Conservation (phyloP, 805 yeast species). For the Wickerhamomyces hampshirensis region DNA sequence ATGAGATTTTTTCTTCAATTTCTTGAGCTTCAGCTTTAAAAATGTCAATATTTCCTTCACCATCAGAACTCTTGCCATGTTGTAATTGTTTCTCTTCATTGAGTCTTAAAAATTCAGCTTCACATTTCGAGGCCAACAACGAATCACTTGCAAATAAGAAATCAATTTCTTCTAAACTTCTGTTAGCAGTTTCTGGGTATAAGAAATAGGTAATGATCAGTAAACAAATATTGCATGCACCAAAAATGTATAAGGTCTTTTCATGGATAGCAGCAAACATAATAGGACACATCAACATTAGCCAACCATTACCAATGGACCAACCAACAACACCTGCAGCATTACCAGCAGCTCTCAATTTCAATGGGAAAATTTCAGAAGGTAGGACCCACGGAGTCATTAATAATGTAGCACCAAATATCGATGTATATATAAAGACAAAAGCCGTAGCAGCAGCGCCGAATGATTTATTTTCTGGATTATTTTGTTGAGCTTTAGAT, state of each 20-base stretch:
- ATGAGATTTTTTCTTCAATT: too few species aligned
- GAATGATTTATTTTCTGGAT: conserved; percentile 2
- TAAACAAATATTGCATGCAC: conserved; percentile 3
- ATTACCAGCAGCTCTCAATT: conserved; percentile 4
- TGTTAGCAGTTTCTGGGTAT: too few species aligned
- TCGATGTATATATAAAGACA: conserved; percentile 1
- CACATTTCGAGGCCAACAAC: too few species aligned
- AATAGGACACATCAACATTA: conserved; percentile 3
- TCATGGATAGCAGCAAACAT: conserved; percentile 4
- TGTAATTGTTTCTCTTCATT: too few species aligned
- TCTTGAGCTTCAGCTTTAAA: too few species aligned
- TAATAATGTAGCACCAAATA: conserved; percentile 2
- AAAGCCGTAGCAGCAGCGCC: conserved; percentile 4
- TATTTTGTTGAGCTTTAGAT: conserved; percentile 1
- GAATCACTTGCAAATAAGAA: too few species aligned
- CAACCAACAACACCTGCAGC: conserved; percentile 4
- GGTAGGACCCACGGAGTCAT: conserved; percentile 3
- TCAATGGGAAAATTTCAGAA: conserved; percentile 3
- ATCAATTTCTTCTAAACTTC: too few species aligned
- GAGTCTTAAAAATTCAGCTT: too few species aligned
- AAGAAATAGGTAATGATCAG: too few species aligned
- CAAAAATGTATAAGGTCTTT: conserved; percentile 2
- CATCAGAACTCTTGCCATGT: too few species aligned
- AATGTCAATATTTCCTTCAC: too few species aligned
- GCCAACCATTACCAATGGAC: conserved; percentile 4